Evolutionary conservation across 805 yeast genomes (phyloP), one percentile per base, ranked within the genome.

Genomic region (Candida verbasci): DNA sequence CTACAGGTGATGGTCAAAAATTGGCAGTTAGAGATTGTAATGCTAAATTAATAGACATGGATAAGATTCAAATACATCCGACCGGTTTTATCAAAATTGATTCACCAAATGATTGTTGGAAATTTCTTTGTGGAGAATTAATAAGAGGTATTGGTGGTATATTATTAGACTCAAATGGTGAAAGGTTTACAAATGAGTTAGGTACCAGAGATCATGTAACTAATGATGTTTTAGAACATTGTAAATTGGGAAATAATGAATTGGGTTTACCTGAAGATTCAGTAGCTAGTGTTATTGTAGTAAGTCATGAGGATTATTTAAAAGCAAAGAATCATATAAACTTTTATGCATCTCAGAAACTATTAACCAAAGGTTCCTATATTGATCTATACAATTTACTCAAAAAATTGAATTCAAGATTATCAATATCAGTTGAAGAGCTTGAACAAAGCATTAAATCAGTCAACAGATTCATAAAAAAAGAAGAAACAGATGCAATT

Each of bases 71-170:
- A 53, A 65, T 78, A 9, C 82, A 78, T 48, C 83, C 83, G 28
- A 78, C 82, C 2, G 82, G 82, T 2, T 76, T 76, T 51, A 58
- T 77, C 24, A 47, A 72, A 35, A 64, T 65, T 9, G 53, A 52
- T 14, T 64, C 70, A 25, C 61, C 60, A 17, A 46, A 49, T 4
- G 62, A 55, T 35, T 64, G 61, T 37, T 70, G 72, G 72, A 76
- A 76, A 51, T 69, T 77, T 44, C 52, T 78, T 11, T 79, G 81
- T 44, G 82, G 81, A 7, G 84, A 78, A 45, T 68, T 79, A 0
- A 47, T 78, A 3, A 60, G 84, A 52, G 82, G 81, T 1, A 58
- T 73, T 29, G 84, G 84, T 21, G 82, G 81, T 24, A 57, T 78
- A 6, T 48, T 78, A 32, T 34, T 78, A 10, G 70, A 72, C 34